Percentiles rank a stretch among this genome's conserved stretches.
phyloP scores from a whole-genome alignment of 2,329 filamentous ascomycete species.

The Apiospora aurea region DNA sequence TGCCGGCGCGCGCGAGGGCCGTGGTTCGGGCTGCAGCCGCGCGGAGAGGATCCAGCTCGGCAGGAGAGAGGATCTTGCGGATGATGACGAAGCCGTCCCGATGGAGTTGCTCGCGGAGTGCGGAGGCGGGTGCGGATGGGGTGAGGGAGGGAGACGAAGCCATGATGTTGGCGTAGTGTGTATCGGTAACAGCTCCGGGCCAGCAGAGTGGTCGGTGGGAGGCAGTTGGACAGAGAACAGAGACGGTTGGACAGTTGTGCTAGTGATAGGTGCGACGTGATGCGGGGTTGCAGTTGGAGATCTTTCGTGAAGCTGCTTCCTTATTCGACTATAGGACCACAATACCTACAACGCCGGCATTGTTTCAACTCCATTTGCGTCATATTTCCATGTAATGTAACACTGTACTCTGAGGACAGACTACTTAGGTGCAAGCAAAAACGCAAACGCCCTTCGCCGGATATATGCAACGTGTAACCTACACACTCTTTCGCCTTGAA shows the following conservation, averaged over 20 bases:
- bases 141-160: neutral
- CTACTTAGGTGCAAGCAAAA: too few species aligned
- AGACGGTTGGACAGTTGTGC: neutral
- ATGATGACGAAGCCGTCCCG: slow-evolving; percentile 80
- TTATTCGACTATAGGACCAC: neutral
- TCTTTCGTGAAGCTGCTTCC: neutral
- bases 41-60: slow-evolving; percentile 66
- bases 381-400: neutral
- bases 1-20: slow-evolving; percentile 68
- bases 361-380: neutral
- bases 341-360: neutral
- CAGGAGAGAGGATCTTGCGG: slow-evolving; percentile 65
- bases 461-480: neutral
- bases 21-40: slow-evolving; percentile 64
- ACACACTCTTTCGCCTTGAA: slow-evolving; percentile 4
- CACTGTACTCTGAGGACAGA: neutral
- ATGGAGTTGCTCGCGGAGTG: slow-evolving; percentile 62
- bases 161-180: neutral
- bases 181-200: neutral
- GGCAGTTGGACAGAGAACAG: neutral
- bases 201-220: too few species aligned
- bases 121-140: neutral
- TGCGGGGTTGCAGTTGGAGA: slow-evolving; percentile 8
- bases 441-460: slow-evolving; percentile 4
- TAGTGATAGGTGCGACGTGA: too few species aligned